Evolutionary conservation across 202 grass and related monocot species (phyloP).

Genomic region (Carex sylvatica): DNA sequence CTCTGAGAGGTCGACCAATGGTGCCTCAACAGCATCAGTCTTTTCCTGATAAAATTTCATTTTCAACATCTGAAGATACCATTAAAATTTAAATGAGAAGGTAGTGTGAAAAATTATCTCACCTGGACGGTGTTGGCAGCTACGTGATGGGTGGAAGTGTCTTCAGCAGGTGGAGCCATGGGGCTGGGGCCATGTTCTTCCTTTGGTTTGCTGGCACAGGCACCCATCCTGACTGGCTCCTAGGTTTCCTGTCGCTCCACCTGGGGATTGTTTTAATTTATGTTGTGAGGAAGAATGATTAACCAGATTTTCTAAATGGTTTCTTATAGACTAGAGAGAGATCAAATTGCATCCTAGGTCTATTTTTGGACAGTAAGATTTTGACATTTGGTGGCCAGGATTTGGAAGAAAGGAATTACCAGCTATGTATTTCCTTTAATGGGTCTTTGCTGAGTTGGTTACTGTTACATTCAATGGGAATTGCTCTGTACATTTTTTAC

Average conservation of each 20-base stretch:
- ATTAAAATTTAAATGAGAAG: neutral
- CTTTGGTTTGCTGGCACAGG: slow-evolving; percentile 27
- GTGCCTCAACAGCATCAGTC: slow-evolving; percentile 14
- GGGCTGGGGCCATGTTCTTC: slow-evolving; percentile 9
- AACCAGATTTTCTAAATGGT: neutral
- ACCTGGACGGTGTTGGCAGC: neutral
- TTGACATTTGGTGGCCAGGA: neutral
- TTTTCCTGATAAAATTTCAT: slow-evolving; percentile 9
- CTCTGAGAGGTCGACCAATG: slow-evolving; percentile 35
- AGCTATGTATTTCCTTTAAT: slow-evolving; percentile 14
- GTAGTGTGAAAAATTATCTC: neutral
- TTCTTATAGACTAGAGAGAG: slow-evolving; percentile 28
- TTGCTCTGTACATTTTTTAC: neutral
- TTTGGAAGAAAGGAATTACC: slow-evolving; percentile 6
- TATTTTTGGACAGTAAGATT: slow-evolving; percentile 22
- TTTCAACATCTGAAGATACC: neutral
- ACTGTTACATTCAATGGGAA: slow-evolving; percentile 14
- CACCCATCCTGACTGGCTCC: slow-evolving; percentile 29
- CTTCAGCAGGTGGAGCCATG: neutral
- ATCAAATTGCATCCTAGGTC: neutral
- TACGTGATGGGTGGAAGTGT: neutral
- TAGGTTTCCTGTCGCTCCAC: neutral
- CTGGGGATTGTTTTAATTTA: neutral
- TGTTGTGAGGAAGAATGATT: slow-evolving; percentile 25
- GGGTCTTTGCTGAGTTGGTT: slow-evolving; percentile 12